Evolutionary conservation across 768 basidiomycete species (phyloP), one percentile per base, ranked within the genome.

Genomic region (Kwoniella newhampshirensis): DNA sequence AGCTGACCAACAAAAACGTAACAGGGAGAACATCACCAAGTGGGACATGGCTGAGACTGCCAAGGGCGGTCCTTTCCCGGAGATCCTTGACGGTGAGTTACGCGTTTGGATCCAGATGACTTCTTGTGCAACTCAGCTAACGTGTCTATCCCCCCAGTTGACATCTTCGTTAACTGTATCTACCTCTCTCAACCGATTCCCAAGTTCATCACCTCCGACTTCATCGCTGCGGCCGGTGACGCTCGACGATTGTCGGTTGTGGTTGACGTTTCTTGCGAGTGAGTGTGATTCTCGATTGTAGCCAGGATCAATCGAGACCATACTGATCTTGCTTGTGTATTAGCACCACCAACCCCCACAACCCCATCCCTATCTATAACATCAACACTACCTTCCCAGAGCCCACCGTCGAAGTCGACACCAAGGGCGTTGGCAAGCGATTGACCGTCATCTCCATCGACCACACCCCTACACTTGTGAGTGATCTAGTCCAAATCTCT

Each of bases 91-190:
- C 62, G 80, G 80, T 80, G 47, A 63, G 78, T 52, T 23, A 62
- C 39, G 18, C 35, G 3, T 4, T 15, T 21, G 32, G 41, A 32
- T 28, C 27, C 11, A 27, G 17, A 49, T 20, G 7, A 17, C 36
- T 20, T 7, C 12, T 9, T 23, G 27, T 41, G 32, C 49, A 37
- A 1, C 12, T 53, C 9, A 4, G 21, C 17, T 8, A 25, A 42
- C n/a, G 47, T 63, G 28, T 54, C 11, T 12, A 5, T 17, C 45
- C 7, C 15, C 12, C 13, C 59, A 81, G 94, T 91, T 62, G 94
- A 99, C 79, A 85, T 99, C 68, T 97, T 99, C 71, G 85, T 98
- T 82, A 99, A 99, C 80, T 98, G 96, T 82, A 99, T 99, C 76
- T 98, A 98, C 77, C 86, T 99, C 48, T 86, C 85, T 61, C 46